phyloP scores from a whole-genome alignment of 352 stramenopile genomes.

The Globisporangium nunn region DNA sequence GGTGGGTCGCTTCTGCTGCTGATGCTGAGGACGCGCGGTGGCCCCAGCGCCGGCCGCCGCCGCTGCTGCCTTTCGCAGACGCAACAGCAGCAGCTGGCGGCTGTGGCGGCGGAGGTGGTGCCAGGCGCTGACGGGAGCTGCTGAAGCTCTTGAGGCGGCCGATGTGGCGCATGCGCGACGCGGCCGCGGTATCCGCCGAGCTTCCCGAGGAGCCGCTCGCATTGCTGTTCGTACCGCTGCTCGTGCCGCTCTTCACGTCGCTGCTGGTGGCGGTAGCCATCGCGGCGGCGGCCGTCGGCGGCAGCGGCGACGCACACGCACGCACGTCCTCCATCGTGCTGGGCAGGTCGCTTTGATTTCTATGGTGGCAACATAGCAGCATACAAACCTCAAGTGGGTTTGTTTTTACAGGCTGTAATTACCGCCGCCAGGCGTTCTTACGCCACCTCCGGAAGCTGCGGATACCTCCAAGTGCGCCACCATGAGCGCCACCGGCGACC shows the following conservation, averaged over 20 bases:
- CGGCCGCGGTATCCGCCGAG: background rate
- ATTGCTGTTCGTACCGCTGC: background rate
- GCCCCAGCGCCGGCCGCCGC: background rate
- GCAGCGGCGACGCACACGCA: background rate
- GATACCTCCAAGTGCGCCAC: too few species aligned
- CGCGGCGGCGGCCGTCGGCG: too few species aligned
- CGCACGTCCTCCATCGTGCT: background rate
- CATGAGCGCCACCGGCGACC: conserved; percentile 16
- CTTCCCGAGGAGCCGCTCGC: too few species aligned
- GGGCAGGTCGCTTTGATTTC: background rate
- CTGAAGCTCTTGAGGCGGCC: conserved; percentile 14
- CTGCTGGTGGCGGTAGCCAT: background rate
- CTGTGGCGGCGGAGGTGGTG: background rate
- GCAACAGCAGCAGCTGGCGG: background rate
- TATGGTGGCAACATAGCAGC: background rate
- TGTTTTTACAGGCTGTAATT: background rate
- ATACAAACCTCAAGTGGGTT: background rate
- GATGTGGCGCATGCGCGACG: conserved; percentile 8
- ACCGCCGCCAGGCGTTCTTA: background rate
- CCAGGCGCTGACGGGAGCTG: conserved; percentile 6
- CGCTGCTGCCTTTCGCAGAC: background rate
- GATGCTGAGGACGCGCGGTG: background rate
- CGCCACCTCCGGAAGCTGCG: too few species aligned
- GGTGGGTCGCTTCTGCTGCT: background rate
- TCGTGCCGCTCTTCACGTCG: background rate